Base-by-base conservation (phyloP, 805 yeast genomes). In the Lachancea nothofagi region DNA sequence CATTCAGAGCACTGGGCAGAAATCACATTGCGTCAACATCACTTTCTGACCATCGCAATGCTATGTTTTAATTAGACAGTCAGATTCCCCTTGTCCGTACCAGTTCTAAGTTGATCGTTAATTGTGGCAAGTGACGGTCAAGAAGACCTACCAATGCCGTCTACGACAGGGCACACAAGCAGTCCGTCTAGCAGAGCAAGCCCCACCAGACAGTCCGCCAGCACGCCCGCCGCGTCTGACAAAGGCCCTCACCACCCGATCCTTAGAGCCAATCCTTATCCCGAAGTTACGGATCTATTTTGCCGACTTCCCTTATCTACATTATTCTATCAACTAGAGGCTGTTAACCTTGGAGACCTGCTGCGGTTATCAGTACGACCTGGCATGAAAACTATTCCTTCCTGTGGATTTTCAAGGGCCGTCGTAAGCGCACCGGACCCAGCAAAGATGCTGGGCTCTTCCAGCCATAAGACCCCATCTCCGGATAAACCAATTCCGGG, bases 291-390 rank as follows among this genome's bases (percentile, higher is more conserved):
- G 64, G 65, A 63, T 60, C 65, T 52, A 62, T 58, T 62, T 61
- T 62, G 67, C 67, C 65, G 67, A 62, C 65, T 64, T 64, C 67
- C 67, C 66, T 60, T 61, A 62, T 59, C 67, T 61, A 62, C 66
- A 59, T 62, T 60, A 58, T 62, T 61, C 67, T 62, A 60, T 64
- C 66, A 63, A 62, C 67, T 61, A 63, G 66, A 64, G 67, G 66
- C 67, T 61, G 67, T 64, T 64, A 63, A 62, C 67, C 68, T 64
- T 59, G 68, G 67, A 64, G 67, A 62, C 67, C 67, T 64, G 66
- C 66, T 64, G 67, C 67, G 68, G 67, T 55, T 62, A 62, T 61
- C 62, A 61, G 67, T 60, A 63, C 66, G 67, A 62, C 66, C 63
- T 60, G 64, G 64, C 62, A 57, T 56, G 66, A 62, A 61, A 56